These are phyloP conservation scores for Poa annua DNA, from an alignment of 176 grass and related monocot genomes.

Conservation along the genomic window DNA sequence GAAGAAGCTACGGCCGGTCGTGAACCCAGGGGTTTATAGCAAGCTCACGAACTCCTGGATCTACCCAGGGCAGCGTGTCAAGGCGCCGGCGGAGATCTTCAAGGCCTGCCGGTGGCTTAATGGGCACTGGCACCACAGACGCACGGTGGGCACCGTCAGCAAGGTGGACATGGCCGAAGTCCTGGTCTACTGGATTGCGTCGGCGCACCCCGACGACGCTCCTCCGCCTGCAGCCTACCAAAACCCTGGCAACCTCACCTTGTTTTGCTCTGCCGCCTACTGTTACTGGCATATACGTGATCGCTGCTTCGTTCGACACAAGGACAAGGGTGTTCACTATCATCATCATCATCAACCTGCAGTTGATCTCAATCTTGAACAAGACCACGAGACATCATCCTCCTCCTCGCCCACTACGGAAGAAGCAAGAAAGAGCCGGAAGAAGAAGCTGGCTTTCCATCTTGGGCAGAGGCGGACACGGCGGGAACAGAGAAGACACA, in stretches of 20 bases:
- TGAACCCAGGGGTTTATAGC: too few relatives aligned
- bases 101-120: background rate
- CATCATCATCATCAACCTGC: too few relatives aligned
- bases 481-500: background rate
- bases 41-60: background rate
- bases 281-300: background rate
- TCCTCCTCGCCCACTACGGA: background rate
- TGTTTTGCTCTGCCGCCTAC: background rate
- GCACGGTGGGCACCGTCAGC: background rate
- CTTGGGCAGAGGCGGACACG: background rate
- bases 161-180: constrained; percentile 3
- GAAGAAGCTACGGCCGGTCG: background rate
- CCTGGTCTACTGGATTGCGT: constrained; percentile 19
- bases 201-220: background rate
- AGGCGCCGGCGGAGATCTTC: background rate
- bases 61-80: constrained; percentile 21
- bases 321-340: background rate
- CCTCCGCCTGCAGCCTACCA: background rate
- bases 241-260: background rate
- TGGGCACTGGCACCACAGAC: background rate
- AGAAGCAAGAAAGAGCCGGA: background rate
- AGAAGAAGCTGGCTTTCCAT: background rate
- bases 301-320: constrained; percentile 20
- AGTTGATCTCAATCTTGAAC: background rate
- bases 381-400: background rate